Percentiles rank a stretch among this genome's conserved stretches.
These are phyloP conservation scores for Pseudogymnoascus sp. DNA, from an alignment of 2,329 filamentous ascomycete species.

Conservation along the genomic window DNA sequence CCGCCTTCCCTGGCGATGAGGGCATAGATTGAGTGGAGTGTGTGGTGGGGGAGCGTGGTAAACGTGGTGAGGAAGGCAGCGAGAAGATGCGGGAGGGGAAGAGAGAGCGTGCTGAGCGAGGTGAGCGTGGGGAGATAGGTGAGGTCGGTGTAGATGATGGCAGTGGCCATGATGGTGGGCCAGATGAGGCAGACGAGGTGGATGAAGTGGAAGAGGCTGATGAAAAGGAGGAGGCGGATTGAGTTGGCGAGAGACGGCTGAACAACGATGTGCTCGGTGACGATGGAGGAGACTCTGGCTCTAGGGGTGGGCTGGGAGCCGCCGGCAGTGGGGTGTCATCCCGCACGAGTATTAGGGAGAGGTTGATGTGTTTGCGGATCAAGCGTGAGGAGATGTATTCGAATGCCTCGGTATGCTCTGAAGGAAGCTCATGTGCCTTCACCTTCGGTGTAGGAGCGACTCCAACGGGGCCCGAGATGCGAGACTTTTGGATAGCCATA, in stretches of 20 bases:
- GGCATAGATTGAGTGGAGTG: neutral
- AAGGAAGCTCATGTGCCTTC: conserved; percentile 48
- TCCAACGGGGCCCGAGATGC: conserved; percentile 56
- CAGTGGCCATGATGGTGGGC: neutral
- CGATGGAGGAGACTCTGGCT: neutral
- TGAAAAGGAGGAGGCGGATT: neutral
- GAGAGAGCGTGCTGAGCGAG: neutral
- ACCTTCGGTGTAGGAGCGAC: conserved; percentile 49
- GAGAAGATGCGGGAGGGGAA: conserved; percentile 4
- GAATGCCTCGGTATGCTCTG: conserved; percentile 45
- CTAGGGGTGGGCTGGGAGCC: conserved; percentile 12
- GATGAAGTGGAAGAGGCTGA: neutral
- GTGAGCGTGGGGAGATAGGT: neutral
- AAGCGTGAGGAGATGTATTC: conserved; percentile 51
- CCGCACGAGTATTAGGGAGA: conserved; percentile 50
- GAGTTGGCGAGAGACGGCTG: neutral
- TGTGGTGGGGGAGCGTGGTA: neutral
- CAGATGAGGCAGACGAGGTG: neutral
- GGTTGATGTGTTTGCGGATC: conserved; percentile 44
- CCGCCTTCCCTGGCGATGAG: neutral
- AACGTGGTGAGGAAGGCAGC: neutral
- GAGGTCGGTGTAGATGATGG: neutral
- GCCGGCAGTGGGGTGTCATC: conserved; percentile 48
- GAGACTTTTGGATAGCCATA: conserved; percentile 36
- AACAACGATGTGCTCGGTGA: neutral